phyloP scores from a whole-genome alignment of 2,329 filamentous ascomycete genomes.

The Apiospora phragmitis region DNA sequence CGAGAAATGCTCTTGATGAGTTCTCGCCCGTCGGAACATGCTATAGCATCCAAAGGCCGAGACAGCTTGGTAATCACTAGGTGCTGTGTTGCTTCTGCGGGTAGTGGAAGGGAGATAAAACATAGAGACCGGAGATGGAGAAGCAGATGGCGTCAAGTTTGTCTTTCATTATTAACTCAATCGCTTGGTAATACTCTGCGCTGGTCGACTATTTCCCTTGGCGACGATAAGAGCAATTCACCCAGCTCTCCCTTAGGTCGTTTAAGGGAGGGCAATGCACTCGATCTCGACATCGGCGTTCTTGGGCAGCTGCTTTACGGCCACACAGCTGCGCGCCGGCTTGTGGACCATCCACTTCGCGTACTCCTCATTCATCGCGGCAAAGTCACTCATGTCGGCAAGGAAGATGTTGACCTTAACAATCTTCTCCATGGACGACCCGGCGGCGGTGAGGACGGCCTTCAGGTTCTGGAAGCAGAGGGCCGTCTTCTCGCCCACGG shows the following conservation, averaged over 20 bases:
- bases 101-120: background rate
- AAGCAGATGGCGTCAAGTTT: background rate
- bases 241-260: background rate
- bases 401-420: constrained; percentile 94
- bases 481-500: constrained; percentile 63
- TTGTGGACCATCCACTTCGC: constrained; percentile 81
- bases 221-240: background rate
- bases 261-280: constrained; percentile 68
- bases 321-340: constrained; percentile 86
- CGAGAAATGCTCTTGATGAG: background rate
- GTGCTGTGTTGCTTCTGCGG: background rate
- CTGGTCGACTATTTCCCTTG: background rate
- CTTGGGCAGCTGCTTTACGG: constrained; percentile 86
- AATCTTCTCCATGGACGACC: constrained; percentile 74
- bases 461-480: constrained; percentile 75
- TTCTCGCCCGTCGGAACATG: background rate
- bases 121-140: background rate
- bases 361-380: constrained; percentile 83
- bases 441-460: constrained; percentile 80
- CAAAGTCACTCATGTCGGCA: constrained; percentile 87
- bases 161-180: background rate
- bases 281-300: constrained; percentile 88
- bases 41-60: background rate
- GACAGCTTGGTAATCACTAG: background rate
- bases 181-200: background rate